A percentile compares a stretch with the other conserved stretches of the same genome.
Evolutionary conservation across 306 rosid species (phyloP).

Genomic region (Dalbergia oliveri): DNA sequence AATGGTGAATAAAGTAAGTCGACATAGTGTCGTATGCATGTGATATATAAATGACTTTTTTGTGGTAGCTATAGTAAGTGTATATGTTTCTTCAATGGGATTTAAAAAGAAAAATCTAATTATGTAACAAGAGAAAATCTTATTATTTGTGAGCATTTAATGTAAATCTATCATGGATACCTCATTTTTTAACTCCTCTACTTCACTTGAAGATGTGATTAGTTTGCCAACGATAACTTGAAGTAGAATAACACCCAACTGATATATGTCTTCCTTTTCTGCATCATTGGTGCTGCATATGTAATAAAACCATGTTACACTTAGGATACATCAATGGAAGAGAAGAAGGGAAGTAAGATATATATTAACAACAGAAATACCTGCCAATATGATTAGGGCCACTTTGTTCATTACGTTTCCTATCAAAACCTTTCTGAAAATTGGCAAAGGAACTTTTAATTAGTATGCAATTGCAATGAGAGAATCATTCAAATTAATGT

Average conservation of each 20-base stretch:
- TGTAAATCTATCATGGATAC: constrained; percentile 47
- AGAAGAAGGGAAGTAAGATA: background rate
- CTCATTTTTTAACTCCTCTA: constrained; percentile 67
- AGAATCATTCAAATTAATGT: constrained; percentile 7
- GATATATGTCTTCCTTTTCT: constrained; percentile 90
- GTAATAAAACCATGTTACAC: background rate
- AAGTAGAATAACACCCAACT: constrained; percentile 80
- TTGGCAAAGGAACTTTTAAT: constrained; percentile 30
- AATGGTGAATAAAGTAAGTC: too few relatives aligned
- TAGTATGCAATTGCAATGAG: background rate
- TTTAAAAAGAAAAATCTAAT: background rate
- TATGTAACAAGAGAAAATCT: background rate
- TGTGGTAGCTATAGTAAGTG: background rate
- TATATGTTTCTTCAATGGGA: constrained; percentile 5
- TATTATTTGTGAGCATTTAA: constrained; percentile 10
- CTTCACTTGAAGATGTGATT: constrained; percentile 58
- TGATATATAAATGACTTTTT: too few relatives aligned
- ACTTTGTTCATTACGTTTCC: constrained; percentile 42
- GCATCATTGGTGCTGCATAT: constrained; percentile 52
- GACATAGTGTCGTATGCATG: too few relatives aligned
- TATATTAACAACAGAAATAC: constrained; percentile 42
- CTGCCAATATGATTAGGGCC: constrained; percentile 34
- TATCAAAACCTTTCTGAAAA: constrained; percentile 43
- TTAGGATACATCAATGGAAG: background rate
- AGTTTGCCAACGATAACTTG: constrained; percentile 77